phyloP scores from a whole-genome alignment of 257 asterid species.

The Scutellaria barbata region DNA sequence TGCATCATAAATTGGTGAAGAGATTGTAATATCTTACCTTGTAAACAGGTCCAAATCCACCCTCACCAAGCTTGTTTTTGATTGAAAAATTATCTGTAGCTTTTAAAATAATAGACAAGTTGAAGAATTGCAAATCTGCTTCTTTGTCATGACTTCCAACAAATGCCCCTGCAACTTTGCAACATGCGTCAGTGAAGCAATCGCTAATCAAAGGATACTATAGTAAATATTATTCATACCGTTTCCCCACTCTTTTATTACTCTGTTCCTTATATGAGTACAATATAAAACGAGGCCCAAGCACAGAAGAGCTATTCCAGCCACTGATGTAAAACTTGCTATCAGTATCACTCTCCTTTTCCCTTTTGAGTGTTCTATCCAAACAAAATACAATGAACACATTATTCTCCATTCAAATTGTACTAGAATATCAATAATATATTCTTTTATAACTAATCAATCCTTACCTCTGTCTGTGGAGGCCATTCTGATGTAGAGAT shows the following conservation, averaged over 20 bases:
- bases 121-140: background rate
- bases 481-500: slow-evolving; percentile 46
- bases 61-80: slow-evolving; percentile 10
- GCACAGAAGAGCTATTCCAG: slow-evolving; percentile 5
- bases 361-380: background rate
- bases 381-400: background rate
- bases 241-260: background rate
- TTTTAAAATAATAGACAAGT: background rate
- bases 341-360: slow-evolving; percentile 6
- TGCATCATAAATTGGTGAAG: background rate
- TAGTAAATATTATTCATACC: background rate
- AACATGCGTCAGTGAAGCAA: background rate
- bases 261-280: background rate
- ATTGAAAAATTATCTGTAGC: background rate
- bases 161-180: background rate
- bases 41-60: slow-evolving; percentile 24
- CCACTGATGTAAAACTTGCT: slow-evolving; percentile 4
- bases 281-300: background rate
- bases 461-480: slow-evolving; percentile 40
- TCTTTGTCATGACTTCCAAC: background rate
- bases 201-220: background rate
- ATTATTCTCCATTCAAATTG: background rate
- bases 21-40: background rate
- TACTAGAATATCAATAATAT: background rate
- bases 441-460: no score